Evolutionary conservation across 2,329 filamentous ascomycete genomes (phyloP), one percentile per base, ranked within the genome.

Genomic region (Fusarium graminum): DNA sequence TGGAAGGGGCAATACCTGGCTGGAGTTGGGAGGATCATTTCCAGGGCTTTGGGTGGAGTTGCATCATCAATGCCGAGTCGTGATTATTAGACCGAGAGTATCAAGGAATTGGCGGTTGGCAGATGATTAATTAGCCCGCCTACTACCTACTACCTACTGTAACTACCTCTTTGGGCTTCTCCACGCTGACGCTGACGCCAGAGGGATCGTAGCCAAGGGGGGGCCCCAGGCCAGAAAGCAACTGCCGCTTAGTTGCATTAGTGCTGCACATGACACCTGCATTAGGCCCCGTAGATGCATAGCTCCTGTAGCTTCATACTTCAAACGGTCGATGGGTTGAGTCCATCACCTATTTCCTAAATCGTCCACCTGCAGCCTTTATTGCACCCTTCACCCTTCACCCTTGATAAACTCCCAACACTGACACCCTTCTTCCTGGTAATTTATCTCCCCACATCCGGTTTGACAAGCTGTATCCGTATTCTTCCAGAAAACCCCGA

Each of bases 311-410:
- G 30, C 1, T 42, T 34, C 47, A 67, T 58, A 61, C 53, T 52
- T 69, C 67, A 65, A 69, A 69, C 67, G 67, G 67, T 49, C 47
- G 29, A 43, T n/a, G 8, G 34, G 8, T 36, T 36, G 41, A 41
- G 25, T n/a, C 17, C 42, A 46, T 53, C 32, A 28, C 44, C 68
- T 59, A 71, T 67, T 72, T 71, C 70, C 70, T 69, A 72, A 69
- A 67, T 8, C 43, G 67, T 72, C 70, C 41, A 59, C 62, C 44
- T 72, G 70, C 70, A 72, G 64, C 36, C 54, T 43, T 52, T 44
- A 59, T 63, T 52, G 53, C 69, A 72, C 69, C 65, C 68, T 70
- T 47, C 69, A 72, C 69, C 65, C 68, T 70, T 47, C 12, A 64
- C 53, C 55, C 50, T 62, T 44, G 60, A 25, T 38, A 36, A 41